Evolutionary conservation across 331 rosid genomes (phyloP).

Genomic region (Spiraea crenata): DNA sequence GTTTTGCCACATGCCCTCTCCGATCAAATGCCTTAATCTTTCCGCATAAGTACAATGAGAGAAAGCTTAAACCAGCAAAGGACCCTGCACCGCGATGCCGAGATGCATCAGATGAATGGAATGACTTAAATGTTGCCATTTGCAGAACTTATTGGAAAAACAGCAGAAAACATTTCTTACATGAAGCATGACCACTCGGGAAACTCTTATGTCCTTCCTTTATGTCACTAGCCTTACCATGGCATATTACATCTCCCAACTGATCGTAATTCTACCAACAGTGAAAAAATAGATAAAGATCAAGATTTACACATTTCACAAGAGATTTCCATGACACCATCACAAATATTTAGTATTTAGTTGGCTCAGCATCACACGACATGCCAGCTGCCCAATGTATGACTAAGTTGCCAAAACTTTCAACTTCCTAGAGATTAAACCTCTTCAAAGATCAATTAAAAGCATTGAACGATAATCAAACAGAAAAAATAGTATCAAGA

Average conservation of each 20-base stretch:
- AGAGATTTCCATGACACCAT: neutral
- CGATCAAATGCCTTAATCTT: conserved; percentile 73
- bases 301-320: neutral
- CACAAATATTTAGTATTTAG: neutral
- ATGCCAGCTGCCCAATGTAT: neutral
- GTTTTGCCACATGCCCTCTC: conserved; percentile 71
- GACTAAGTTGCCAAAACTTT: neutral
- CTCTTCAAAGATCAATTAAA: too few relatives aligned
- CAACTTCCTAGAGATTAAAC: neutral
- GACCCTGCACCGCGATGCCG: conserved; percentile 55
- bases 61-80: conserved; percentile 86
- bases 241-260: conserved; percentile 65
- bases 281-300: neutral
- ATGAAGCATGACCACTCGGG: conserved; percentile 89
- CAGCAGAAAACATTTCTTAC: conserved; percentile 44
- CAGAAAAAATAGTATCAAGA: neutral
- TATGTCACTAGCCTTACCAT: conserved; percentile 58
- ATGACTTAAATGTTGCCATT: neutral
- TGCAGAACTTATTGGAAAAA: neutral
- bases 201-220: conserved; percentile 93
- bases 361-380: neutral
- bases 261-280: conserved; percentile 48
- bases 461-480: neutral
- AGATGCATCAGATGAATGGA: neutral
- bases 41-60: conserved; percentile 69